These are phyloP conservation scores for Glycine latifolia DNA, from an alignment of 306 rosid genomes.

Conservation along the genomic window DNA sequence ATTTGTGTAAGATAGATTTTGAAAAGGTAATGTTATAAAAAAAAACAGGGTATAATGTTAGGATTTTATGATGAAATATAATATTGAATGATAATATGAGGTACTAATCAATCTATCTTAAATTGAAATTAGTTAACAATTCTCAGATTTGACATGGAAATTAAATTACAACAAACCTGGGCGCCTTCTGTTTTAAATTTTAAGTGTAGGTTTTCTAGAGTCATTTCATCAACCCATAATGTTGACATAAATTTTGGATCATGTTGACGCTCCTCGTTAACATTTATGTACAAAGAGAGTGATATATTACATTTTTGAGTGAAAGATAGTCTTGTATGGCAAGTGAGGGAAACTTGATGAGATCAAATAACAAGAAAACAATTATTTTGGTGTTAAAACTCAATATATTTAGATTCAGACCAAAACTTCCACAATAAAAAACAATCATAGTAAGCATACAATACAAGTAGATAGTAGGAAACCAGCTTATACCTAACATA, in stretches of 20 bases:
- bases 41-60: neutral
- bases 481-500: neutral
- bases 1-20: slow-evolving; percentile 65
- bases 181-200: slow-evolving; percentile 43
- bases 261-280: too few relatives aligned
- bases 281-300: too few relatives aligned
- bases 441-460: neutral
- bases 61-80: neutral
- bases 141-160: slow-evolving; percentile 9
- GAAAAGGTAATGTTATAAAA: slow-evolving; percentile 51
- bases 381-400: neutral
- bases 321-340: too few relatives aligned
- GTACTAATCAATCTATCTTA: neutral
- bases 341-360: slow-evolving; percentile 32
- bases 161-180: slow-evolving; percentile 53
- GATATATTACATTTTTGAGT: too few relatives aligned
- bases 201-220: too few relatives aligned
- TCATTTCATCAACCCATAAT: too few relatives aligned
- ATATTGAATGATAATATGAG: neutral
- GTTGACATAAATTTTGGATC: too few relatives aligned
- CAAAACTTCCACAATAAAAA: neutral
- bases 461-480: neutral
- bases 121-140: neutral
- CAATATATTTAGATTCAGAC: neutral
- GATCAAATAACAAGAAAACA: slow-evolving; percentile 20